Evolutionary conservation across 2,329 filamentous ascomycete genomes (phyloP), one percentile per base, ranked within the genome.

Genomic region (Emergomyces orientalis): DNA sequence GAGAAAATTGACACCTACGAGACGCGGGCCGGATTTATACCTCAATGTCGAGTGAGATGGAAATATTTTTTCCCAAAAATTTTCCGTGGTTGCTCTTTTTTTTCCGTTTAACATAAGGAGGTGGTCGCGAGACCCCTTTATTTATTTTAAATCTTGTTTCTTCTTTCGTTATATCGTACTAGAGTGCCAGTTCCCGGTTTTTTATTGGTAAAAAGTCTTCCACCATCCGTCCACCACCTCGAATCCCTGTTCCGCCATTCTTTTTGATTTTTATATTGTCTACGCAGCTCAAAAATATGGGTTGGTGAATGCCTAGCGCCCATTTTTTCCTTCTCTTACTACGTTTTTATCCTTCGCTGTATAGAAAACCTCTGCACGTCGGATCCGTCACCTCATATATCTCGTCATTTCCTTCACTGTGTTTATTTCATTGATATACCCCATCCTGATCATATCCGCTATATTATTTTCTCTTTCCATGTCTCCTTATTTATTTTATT

Each of bases 1-100:
- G 61, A 68, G 67, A 56, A 73, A 73, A 57, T 58, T 75, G 57
- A 74, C 70, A 3, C 73, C 71, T 4, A 72, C 72, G 6, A 68
- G 67, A 60, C 62, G 68, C 51, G 72, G 73, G 11, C 66, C 66
- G 14, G 72, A 75, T 64, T 62, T 75, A 64, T 71, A 73, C 43
- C 63, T 74, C 6, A 69, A 67, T 32, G 72, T 74, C 51, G 72
- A 74, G 52, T 73, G 61, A 69, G 19, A 41, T 39, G 19, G 27
- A 19, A 34, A 22, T 22, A 5, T 52, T 41, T 51, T 17, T 22
- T 7, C 13, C 17, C 9, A 41, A 17, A 41, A 41, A 41, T 41
- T 3, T 37, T 37, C 13, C 2, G 34, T 37, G 34, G 7, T 37
- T 13, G 7, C 34, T 17, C 17, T 43, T 6, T 45, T n/a, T n/a